Base-by-base conservation (phyloP, 1,284 basidiomycete genomes). In the Testicularia cyperi region DNA sequence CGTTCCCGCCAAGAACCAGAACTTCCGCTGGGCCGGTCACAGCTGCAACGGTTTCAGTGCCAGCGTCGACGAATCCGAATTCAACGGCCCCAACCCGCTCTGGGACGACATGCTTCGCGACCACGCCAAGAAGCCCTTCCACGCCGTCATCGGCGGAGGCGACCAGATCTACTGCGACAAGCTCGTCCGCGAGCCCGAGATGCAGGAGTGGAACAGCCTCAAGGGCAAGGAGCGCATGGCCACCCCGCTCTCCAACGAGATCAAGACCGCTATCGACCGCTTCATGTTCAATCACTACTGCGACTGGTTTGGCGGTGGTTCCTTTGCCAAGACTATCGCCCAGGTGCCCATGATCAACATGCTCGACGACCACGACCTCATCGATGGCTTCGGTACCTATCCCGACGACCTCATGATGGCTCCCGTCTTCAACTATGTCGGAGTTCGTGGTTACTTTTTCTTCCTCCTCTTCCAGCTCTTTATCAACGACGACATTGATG, bases 311-410 rank as follows among this genome's bases (percentile, higher is more conserved):
- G 82, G 91, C 48, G 84, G 84, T 35, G 92, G 92, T 7, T 90
- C 90, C 0, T 98, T 97, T 77, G 89, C 90, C 1, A 82, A 87
- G 43, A 91, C 92, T 5, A 96, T 95, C 76, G 85, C 88, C 44
- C 86, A 78, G 8, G 80, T 83, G 27, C 82, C 92, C 12, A 96
- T 96, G 92, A 47, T 78, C 44, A 81, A 81, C 74, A 82, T 83
- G 81, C 78, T 83, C 27, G 83, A 84, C 65, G 83, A 84, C 58
- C 83, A 84, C 70, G 82, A 77, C 45, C 66, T 83, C 82, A 95
- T 95, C 64, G 91, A 96, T 70, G 92, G 92, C 6, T 96, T 91
- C 74, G 89, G 89, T 60, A 90, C 88, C 67, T 90, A 76, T 29
- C 51, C 69, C 0, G 71, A 75, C 40, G 57, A 70, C 6, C 51